Conservation (phyloP, 2,329 filamentous ascomycete species). For the Madurella mycetomatis region DNA sequence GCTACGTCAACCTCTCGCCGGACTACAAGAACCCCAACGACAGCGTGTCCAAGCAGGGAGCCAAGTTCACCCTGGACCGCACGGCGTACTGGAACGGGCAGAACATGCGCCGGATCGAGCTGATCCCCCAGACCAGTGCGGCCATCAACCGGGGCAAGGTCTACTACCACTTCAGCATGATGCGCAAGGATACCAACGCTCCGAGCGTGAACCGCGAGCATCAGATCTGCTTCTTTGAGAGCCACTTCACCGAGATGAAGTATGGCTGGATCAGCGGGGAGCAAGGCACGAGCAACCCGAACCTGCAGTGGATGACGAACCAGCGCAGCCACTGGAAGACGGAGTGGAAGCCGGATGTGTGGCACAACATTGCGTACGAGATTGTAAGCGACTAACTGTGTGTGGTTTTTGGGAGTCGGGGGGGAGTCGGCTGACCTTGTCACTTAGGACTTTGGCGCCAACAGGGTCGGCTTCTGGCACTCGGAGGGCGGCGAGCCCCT, state of each 20-base stretch:
- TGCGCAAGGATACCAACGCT: constrained; percentile 52
- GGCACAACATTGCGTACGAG: constrained; percentile 72
- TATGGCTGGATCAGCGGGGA: constrained; percentile 55
- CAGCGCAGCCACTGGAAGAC: constrained; percentile 59
- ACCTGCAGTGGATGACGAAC: constrained; percentile 61
- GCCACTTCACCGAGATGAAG: constrained; percentile 71
- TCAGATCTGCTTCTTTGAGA: constrained; percentile 59
- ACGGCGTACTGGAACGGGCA: constrained; percentile 68
- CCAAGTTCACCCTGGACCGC: constrained; percentile 59
- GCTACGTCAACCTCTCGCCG: constrained; percentile 58
- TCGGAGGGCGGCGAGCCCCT: constrained; percentile 58
- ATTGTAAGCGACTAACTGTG: constrained; percentile 40
- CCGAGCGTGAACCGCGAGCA: constrained; percentile 61
- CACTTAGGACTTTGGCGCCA: constrained; percentile 51
- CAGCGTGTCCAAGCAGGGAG: constrained; percentile 55
- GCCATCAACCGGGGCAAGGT: constrained; percentile 61
- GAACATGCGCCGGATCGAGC: constrained; percentile 65
- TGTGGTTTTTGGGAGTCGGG: not conserved
- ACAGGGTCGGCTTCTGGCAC: constrained; percentile 65
- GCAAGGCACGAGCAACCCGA: constrained; percentile 41
- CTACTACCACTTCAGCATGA: constrained; percentile 68
- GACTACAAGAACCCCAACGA: constrained; percentile 63
- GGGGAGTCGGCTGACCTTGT: not conserved
- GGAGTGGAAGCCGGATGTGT: constrained; percentile 56
- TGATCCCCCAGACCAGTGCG: constrained; percentile 65